These are phyloP conservation scores for Colletotrichum brevisporum DNA, from an alignment of 2,329 filamentous ascomycete genomes.

Conservation along the genomic window DNA sequence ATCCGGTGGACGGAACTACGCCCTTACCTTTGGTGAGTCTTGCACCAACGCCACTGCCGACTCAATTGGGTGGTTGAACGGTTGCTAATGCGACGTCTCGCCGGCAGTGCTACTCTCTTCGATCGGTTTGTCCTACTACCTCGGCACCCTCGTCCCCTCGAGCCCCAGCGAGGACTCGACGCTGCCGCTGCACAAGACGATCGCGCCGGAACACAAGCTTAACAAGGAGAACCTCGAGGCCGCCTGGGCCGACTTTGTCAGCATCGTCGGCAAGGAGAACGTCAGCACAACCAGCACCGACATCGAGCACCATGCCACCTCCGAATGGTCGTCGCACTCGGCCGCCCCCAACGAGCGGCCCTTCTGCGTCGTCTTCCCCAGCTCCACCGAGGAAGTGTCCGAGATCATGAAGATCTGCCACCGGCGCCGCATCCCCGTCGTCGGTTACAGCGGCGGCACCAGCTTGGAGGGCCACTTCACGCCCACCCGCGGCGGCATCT, in stretches of 20 bases:
- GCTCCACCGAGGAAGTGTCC: conserved; percentile 86
- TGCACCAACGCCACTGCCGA: not conserved
- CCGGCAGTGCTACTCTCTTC: conserved; percentile 66
- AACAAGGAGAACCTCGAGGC: conserved; percentile 76
- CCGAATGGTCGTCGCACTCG: conserved; percentile 74
- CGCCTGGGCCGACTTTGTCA: conserved; percentile 78
- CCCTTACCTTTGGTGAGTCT: conserved; percentile 68
- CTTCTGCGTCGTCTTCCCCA: conserved; percentile 83
- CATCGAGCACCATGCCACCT: conserved; percentile 69
- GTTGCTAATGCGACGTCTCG: conserved; percentile 24
- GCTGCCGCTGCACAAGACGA: conserved; percentile 67
- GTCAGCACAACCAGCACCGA: conserved; percentile 73
- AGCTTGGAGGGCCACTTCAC: conserved; percentile 92
- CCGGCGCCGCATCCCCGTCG: conserved; percentile 83
- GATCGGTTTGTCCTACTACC: conserved; percentile 68
- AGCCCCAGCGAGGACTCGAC: conserved; percentile 70
- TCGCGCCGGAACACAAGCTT: conserved; percentile 69
- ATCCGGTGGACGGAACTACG: conserved; percentile 60
- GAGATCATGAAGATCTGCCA: conserved; percentile 92
- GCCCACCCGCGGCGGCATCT: conserved; percentile 85
- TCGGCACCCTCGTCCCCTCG: conserved; percentile 69
- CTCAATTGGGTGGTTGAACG: not conserved
- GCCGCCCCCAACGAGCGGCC: conserved; percentile 63
- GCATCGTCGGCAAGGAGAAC: conserved; percentile 74
- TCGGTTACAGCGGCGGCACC: conserved; percentile 89